Conservation (phyloP, 1,284 basidiomycete genomes). For the Moniliophthora roreri region DNA sequence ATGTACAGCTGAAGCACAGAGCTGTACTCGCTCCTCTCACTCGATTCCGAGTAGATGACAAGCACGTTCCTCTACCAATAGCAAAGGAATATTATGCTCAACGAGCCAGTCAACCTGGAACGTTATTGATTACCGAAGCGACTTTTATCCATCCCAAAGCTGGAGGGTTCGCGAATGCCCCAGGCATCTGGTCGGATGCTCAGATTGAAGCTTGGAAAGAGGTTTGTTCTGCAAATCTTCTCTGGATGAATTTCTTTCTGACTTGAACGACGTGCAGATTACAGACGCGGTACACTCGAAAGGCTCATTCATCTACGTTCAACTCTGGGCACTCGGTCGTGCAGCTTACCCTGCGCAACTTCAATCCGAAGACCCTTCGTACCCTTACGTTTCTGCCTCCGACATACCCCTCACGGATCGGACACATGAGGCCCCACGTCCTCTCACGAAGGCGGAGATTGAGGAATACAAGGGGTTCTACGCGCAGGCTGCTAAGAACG, state of each 20-base stretch:
- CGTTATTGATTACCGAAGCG: slow-evolving; percentile 37
- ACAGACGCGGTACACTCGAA: slow-evolving; percentile 36
- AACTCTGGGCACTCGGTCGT: slow-evolving; percentile 48
- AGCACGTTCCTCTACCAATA: slow-evolving; percentile 26
- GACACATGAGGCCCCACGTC: slow-evolving; percentile 14
- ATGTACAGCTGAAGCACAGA: slow-evolving; percentile 23
- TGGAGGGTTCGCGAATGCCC: slow-evolving; percentile 27
- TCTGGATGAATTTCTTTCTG: background rate
- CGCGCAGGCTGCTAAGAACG: slow-evolving; percentile 32
- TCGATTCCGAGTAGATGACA: slow-evolving; percentile 19
- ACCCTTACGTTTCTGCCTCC: slow-evolving; percentile 17
- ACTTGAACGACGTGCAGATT: slow-evolving; percentile 23
- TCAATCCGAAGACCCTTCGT: slow-evolving; percentile 19
- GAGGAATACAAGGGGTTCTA: slow-evolving; percentile 33
- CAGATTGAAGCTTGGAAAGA: slow-evolving; percentile 41
- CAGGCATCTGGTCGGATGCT: slow-evolving; percentile 34
- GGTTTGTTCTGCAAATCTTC: slow-evolving; percentile 19
- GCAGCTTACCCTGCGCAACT: slow-evolving; percentile 30
- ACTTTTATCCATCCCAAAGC: slow-evolving; percentile 31
- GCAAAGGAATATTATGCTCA: slow-evolving; percentile 36
- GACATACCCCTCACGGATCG: slow-evolving; percentile 14
- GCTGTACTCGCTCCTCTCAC: slow-evolving; percentile 29
- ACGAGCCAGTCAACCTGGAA: slow-evolving; percentile 30
- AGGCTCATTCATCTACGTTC: slow-evolving; percentile 40
- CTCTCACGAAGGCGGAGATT: slow-evolving; percentile 32